Percentiles rank a stretch among this genome's conserved stretches.
Evolutionary conservation across 495 filamentous ascomycete species (phyloP).

Genomic region (Xanthoparmelia taractica): DNA sequence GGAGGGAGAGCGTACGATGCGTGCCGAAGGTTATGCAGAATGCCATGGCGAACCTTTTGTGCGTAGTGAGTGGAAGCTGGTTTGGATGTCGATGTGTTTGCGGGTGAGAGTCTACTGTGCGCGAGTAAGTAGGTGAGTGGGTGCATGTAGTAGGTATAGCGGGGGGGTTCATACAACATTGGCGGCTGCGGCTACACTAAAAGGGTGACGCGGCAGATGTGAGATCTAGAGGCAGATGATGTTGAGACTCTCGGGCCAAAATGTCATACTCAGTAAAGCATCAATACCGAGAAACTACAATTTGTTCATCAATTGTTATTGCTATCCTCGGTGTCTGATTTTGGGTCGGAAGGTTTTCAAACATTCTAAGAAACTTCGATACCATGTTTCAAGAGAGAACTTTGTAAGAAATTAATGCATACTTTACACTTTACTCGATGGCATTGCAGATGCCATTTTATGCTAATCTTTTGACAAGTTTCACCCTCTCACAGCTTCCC

Average conservation of each 20-base stretch:
- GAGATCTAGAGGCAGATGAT: background rate
- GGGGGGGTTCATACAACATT: background rate
- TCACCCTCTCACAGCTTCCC: background rate
- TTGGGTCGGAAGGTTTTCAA: background rate
- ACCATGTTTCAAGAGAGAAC: background rate
- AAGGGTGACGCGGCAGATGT: background rate
- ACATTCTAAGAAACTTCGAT: background rate
- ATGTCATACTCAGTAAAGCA: background rate
- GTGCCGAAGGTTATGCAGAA: slow-evolving; percentile 52
- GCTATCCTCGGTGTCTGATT: background rate
- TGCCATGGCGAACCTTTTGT: slow-evolving; percentile 33
- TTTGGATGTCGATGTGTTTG: background rate
- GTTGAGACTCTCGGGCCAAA: background rate
- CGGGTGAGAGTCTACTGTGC: background rate
- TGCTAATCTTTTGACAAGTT: background rate
- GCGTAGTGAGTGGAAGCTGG: too few relatives aligned
- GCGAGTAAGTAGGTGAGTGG: too few relatives aligned
- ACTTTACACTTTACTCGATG: background rate
- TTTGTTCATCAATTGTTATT: background rate
- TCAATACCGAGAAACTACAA: too few relatives aligned
- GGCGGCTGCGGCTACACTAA: too few relatives aligned
- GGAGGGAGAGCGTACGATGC: slow-evolving; percentile 32
- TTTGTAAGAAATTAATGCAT: too few relatives aligned
- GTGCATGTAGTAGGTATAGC: too few relatives aligned
- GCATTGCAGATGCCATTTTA: background rate